These are phyloP conservation scores for Phaeodactylum tricornutum DNA, from an alignment of 108 stramenopile genomes.

Conservation along the genomic window DNA sequence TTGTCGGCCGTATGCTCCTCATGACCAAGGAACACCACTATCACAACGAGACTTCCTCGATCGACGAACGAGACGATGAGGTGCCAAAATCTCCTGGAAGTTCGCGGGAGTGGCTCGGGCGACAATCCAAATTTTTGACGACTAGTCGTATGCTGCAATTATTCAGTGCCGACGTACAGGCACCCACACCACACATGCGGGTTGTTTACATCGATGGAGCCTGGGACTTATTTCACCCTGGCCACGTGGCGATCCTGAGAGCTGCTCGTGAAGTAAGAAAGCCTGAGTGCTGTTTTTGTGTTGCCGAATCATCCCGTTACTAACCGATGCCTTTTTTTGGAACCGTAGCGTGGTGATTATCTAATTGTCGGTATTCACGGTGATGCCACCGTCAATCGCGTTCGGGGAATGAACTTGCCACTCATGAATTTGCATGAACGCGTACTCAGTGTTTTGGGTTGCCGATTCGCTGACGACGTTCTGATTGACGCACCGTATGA, in stretches of 20 bases:
- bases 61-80: constrained; percentile 4
- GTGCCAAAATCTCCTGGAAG: no score
- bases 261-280: constrained; percentile 53
- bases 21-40: constrained; percentile 87
- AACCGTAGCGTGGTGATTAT: constrained; percentile 79
- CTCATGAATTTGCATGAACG: constrained; percentile 96
- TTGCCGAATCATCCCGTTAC: not conserved
- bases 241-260: constrained; percentile 89
- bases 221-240: constrained; percentile 99
- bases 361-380: constrained; percentile 97
- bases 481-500: constrained; percentile 92
- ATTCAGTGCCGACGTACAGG: constrained; percentile 80
- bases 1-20: constrained; percentile 96
- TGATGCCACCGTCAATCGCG: constrained; percentile 86
- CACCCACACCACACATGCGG: constrained; percentile 72
- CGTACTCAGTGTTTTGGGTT: constrained; percentile 87
- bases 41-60: not conserved
- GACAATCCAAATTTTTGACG: constrained; percentile 86
- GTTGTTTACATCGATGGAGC: constrained; percentile 97
- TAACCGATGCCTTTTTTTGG: no score
- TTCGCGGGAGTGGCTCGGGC: constrained; percentile 19
- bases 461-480: constrained; percentile 92
- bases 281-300: not conserved
- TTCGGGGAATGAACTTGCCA: constrained; percentile 47
- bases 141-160: constrained; percentile 85